Base-by-base conservation (phyloP, 2,329 filamentous ascomycete genomes). In the Aspergillus japonicus region DNA sequence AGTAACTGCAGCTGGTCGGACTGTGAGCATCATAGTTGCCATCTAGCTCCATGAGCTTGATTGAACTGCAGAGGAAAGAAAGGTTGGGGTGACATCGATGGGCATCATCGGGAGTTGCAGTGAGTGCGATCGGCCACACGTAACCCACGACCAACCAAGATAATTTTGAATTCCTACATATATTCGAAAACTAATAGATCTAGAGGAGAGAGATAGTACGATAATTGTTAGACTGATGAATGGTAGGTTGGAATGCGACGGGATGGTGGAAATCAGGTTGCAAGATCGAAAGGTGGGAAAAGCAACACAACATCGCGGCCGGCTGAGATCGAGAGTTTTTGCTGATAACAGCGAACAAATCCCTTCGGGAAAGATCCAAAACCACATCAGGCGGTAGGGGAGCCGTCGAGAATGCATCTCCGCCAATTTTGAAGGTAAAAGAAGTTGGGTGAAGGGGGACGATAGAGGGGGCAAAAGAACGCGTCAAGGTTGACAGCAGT, bases 31-130 rank as follows among this genome's bases (percentile, higher is more conserved):
- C 47, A 58, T 19, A 62, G 56, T 49, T 57, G 58, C 31, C 16
- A 62, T 60, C 55, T 64, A 57, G 49, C 39, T 54, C 44, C 53
- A 64, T 63, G 59, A 65, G 62, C 62, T 62, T 67, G 61, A 61
- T 63, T 57, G 57, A 62, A 60, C 61, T 60, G 60, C 60, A 63
- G 58, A 57, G 24, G 39, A 31, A 58, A 16, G 14, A 31, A 58
- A 16, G 14, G 48, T 47, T 48, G 42, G 53, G 53, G 53, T 47
- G 53, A 47, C 29, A 33, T 26, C 14, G 53, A 55, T 47, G 53
- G 50, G 23, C 23, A 33, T 52, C 35, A 26, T 54, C 21, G 42
- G 31, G 21, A 54, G 29, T 24, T 8, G 14, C 50, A 31, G n/a
- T 26, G 50, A 31, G n/a, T 26, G 50, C 12, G 35, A 50, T 49